Base-by-base conservation (phyloP, 75 land plant genomes). In the Isoetes taiwanensis region DNA sequence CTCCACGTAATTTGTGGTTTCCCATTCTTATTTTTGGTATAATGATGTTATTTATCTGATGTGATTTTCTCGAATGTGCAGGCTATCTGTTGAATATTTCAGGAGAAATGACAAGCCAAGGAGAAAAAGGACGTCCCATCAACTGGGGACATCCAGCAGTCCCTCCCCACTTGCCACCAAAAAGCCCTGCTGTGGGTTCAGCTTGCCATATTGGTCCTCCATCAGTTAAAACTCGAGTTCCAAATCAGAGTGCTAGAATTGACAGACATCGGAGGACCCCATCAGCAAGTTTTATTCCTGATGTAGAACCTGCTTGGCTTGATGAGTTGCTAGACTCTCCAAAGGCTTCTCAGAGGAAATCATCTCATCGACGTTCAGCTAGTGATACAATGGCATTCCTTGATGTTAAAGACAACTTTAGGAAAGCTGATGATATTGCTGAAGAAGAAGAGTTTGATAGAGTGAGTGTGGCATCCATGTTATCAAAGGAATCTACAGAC, bases 331-430 rank as follows among this genome's bases (percentile, higher is more conserved):
- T 88, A 10, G 76, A 78, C 63, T 78, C 89, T 48, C 90, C 90
- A 30, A 89, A 87, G 37, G 73, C 70, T 9, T 74, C 94, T 5
- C 67, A 66, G 0, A 63, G 54, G 30, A 88, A 62, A 64, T 74
- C 73, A 8, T 64, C 76, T 31, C 95, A 88, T 58, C 72, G 95
- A n/a, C 77, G 95, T n/a, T 78, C 95, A 23, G 70, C 85, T 14
- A 88, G 95, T 72, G 95, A 88, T 40, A 83, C 95, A 27, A 68
- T 74, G 43, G 79, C 95, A 16, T 88, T 78, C 56, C 23, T 78
- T 41, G 85, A 85, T 8, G 63, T 35, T 27, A 65, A 83, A 32
- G 34, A 27, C 17, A 28, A 41, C 28, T 43, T 59, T 62, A 71
- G 68, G 31, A 42, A 76, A 43, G 25, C 28, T 0, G 65, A 20